phyloP scores from a whole-genome alignment of 1,284 basidiomycete species.

The Quambalaria eucalypti region DNA sequence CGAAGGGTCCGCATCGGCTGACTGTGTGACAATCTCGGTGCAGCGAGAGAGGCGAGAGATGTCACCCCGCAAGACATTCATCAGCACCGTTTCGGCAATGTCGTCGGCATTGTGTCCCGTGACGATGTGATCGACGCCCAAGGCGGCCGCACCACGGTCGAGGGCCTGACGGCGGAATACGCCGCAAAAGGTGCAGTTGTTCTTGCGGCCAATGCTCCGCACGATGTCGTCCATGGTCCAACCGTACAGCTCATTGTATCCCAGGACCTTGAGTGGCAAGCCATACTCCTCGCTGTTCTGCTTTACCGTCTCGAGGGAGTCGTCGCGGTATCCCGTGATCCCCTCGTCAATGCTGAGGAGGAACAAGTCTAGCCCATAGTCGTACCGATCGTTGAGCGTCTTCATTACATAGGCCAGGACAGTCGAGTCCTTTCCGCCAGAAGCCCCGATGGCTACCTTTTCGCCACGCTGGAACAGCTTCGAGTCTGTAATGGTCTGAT shows the following conservation, averaged over 20 bases:
- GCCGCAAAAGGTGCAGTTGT: conserved; percentile 98
- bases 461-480: conserved; percentile 80
- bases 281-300: conserved; percentile 90
- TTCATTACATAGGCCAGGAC: conserved; percentile 96
- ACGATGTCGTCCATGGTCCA: conserved; percentile 99
- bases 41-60: conserved; percentile 87
- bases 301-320: conserved; percentile 97
- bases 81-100: conserved; percentile 93
- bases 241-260: conserved; percentile 91
- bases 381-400: conserved; percentile 81
- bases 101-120: conserved; percentile 99
- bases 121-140: conserved; percentile 92
- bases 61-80: conserved; percentile 98
- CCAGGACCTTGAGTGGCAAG: conserved; percentile 88
- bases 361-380: conserved; percentile 83
- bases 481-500: conserved; percentile 72
- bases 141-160: conserved; percentile 78
- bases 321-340: conserved; percentile 94
- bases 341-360: conserved; percentile 96
- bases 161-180: conserved; percentile 93
- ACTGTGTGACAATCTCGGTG: conserved; percentile 73
- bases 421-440: conserved; percentile 97
- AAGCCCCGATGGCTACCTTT: conserved; percentile 90
- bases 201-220: conserved; percentile 84
- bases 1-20: conserved; percentile 1